Percentiles rank a stretch among this genome's conserved stretches.
Evolutionary conservation across 2,329 filamentous ascomycete genomes (phyloP).

Genomic region (Ceratocystis alfenasii): DNA sequence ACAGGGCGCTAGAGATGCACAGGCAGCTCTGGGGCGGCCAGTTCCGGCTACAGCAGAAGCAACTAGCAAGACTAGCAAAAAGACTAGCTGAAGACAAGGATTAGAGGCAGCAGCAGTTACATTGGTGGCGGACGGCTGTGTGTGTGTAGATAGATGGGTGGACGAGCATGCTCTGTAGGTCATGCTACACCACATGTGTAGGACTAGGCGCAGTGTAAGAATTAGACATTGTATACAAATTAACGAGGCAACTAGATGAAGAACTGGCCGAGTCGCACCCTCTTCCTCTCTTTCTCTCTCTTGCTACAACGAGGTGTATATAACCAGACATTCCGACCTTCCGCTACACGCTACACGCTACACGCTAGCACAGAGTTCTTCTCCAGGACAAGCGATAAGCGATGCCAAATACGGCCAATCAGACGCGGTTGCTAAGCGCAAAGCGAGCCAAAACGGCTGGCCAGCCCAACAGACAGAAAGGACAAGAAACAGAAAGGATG

Average conservation of each 20-base stretch:
- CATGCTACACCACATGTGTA: constrained; percentile 2
- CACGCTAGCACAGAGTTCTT: neutral
- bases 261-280: neutral
- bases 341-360: too few relatives aligned
- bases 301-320: too few relatives aligned
- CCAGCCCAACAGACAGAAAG: neutral
- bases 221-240: neutral
- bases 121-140: neutral
- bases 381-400: neutral
- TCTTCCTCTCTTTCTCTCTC: too few relatives aligned
- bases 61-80: neutral
- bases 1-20: constrained; percentile 10
- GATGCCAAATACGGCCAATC: constrained; percentile 4
- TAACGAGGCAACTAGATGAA: neutral
- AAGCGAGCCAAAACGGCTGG: neutral
- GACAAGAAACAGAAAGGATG: neutral
- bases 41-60: constrained; percentile 2
- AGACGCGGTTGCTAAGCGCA: constrained; percentile 10
- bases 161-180: neutral
- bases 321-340: too few relatives aligned
- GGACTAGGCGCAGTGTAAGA: neutral
- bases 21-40: constrained; percentile 9
- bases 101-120: neutral
- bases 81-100: neutral
- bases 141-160: neutral